Base-by-base conservation (phyloP, 495 filamentous ascomycete genomes). In the Hypoxylon trugodes region DNA sequence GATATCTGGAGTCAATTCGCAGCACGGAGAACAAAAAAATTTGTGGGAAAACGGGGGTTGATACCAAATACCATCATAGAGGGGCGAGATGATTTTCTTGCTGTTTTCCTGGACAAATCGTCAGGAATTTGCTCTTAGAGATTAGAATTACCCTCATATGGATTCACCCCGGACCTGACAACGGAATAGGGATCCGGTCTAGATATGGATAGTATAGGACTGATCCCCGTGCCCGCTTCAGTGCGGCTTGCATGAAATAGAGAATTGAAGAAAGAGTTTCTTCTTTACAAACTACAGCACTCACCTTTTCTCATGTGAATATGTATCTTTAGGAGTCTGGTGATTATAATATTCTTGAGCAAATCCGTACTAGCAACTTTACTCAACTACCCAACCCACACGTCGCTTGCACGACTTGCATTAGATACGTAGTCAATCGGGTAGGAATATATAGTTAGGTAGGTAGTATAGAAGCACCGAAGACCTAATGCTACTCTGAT, bases 31-130 rank as follows among this genome's bases (percentile, higher is more conserved):
- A 63, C 12, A 3, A 13, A 6, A 40, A 61, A 28, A n/a, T 24
- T 16, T 25, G 22, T 28, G 54, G 38, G 37, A 48, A 46, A 63
- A 24, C 19, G 41, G 46, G 61, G 47, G 16, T 42, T 65, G 61
- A 65, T 59, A 65, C 61, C 61, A 54, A 36, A 43, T 50, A 48
- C 42, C 26, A 56, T 63, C 42, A 65, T 65, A 59, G 48, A 55
- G 42, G 54, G 54, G 25, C 36, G 40, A 33, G 43, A 15, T 21
- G 15, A 51, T 22, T 46, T 38, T 58, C 43, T 38, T 64, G 51
- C 18, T 33, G 30, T 24, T 13, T 26, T 42, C 32, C 8, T 12
- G 16, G 13, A 49, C n/a, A 18, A 43, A 37, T 52, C 28, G 19
- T 45, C 53, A 22, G 22, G 35, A 49, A 59, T 41, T 48, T 42